phyloP scores from a whole-genome alignment of 805 yeast species.

The Kuraishia capsulata region DNA sequence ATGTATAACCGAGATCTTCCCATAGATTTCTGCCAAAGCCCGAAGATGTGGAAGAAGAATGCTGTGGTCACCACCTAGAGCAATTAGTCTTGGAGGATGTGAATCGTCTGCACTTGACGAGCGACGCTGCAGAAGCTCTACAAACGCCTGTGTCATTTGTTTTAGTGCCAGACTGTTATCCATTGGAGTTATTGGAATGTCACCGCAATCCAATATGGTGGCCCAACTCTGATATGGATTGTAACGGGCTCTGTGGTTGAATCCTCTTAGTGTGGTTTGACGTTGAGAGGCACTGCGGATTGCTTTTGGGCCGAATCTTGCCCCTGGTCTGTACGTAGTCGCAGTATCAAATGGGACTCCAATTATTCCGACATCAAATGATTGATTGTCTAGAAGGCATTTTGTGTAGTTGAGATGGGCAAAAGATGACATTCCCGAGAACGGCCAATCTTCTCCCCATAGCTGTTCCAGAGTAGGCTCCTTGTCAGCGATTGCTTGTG shows the following conservation, averaged over 20 bases:
- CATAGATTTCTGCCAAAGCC: constrained; percentile 50
- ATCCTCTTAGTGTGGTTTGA: constrained; percentile 61
- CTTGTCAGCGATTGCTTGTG: too few species aligned
- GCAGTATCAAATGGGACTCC: constrained; percentile 87
- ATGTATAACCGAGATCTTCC: constrained; percentile 65
- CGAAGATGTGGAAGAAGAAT: constrained; percentile 65
- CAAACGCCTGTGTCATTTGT: constrained; percentile 46
- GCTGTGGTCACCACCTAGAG: constrained; percentile 81
- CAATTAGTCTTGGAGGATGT: constrained; percentile 53
- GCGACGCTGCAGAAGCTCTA: constrained; percentile 35
- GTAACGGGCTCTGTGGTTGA: constrained; percentile 45
- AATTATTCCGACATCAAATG: constrained; percentile 61
- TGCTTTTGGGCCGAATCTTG: constrained; percentile 75
- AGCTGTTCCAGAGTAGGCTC: constrained; percentile 39
- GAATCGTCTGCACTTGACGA: constrained; percentile 13
- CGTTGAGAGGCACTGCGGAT: constrained; percentile 63
- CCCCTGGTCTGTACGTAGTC: constrained; percentile 70
- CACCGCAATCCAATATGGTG: constrained; percentile 44
- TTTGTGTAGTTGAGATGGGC: constrained; percentile 59
- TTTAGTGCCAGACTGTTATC: constrained; percentile 42
- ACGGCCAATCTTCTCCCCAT: constrained; percentile 75
- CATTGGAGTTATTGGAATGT: constrained; percentile 52
- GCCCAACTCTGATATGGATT: constrained; percentile 47
- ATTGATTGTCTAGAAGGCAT: constrained; percentile 34
- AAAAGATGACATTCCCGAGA: constrained; percentile 58